Percentiles rank a stretch among this genome's conserved stretches.
phyloP scores from a whole-genome alignment of 2,329 filamentous ascomycete species.

The Penicillium sp. region DNA sequence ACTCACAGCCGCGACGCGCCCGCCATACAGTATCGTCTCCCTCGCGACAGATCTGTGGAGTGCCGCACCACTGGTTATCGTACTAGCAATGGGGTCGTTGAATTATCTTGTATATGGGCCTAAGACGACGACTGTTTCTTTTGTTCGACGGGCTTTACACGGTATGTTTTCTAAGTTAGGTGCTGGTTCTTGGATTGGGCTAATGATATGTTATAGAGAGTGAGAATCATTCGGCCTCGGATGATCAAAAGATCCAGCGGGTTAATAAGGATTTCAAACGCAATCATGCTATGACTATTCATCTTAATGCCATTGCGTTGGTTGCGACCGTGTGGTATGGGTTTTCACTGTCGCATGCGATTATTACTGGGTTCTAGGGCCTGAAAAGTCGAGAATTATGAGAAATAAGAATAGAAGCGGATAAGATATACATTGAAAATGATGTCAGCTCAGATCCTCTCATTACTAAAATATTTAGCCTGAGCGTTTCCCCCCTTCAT shows the following conservation, averaged over 20 bases:
- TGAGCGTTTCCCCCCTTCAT: too few species aligned
- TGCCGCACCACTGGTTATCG: constrained; percentile 31
- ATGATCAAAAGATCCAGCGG: constrained; percentile 10
- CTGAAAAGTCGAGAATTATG: background rate
- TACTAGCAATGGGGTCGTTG: constrained; percentile 31
- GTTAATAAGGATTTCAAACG: constrained; percentile 36
- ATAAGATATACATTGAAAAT: too few species aligned
- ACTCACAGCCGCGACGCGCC: constrained; percentile 35
- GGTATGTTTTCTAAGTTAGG: constrained; percentile 9
- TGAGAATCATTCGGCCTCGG: background rate
- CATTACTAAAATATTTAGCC: background rate
- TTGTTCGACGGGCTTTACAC: constrained; percentile 31
- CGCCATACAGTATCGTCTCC: constrained; percentile 33
- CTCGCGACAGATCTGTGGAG: constrained; percentile 22
- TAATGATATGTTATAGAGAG: constrained; percentile 6
- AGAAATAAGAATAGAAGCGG: background rate
- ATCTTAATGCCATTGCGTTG: constrained; percentile 44
- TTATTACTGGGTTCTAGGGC: constrained; percentile 24
- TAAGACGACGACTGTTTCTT: constrained; percentile 32
- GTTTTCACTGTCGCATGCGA: constrained; percentile 22
- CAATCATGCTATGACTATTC: constrained; percentile 46
- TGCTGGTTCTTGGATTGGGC: background rate
- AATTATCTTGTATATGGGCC: constrained; percentile 42
- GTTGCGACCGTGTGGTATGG: constrained; percentile 31
- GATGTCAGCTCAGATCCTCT: background rate